phyloP scores from a whole-genome alignment of 108 stramenopile species.

The Skeletonema marinoi region DNA sequence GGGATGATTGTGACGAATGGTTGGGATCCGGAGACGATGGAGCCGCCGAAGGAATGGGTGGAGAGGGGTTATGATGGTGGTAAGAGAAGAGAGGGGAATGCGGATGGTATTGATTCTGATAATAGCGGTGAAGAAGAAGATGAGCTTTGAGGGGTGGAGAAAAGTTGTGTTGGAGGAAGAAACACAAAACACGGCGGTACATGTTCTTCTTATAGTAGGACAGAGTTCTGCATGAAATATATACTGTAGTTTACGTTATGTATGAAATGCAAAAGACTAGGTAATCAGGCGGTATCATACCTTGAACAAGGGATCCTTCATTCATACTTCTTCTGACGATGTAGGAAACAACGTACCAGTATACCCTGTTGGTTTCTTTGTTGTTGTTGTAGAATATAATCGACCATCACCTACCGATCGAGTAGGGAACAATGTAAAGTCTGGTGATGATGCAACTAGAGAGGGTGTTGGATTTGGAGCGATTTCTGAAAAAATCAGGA shows the following conservation, averaged over 20 bases:
- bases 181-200: no score
- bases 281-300: no score
- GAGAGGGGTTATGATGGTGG: conserved; percentile 25
- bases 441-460: neutral
- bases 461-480: neutral
- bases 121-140: neutral
- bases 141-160: neutral
- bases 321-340: no score
- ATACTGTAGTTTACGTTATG: neutral
- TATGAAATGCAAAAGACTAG: no score
- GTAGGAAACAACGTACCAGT: no score
- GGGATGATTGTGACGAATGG: conserved; percentile 51
- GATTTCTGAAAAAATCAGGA: no score
- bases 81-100: conserved; percentile 16
- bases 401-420: no score
- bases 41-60: conserved; percentile 19
- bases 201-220: neutral
- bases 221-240: neutral
- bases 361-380: no score
- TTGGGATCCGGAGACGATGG: conserved; percentile 40
- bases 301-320: no score
- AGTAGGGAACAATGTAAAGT: neutral
- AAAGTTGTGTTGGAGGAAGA: neutral
- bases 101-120: neutral
- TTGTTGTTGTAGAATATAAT: no score